Conservation (phyloP, 1,139 yeast genomes). For the Arxiozyma slooffiae region DNA sequence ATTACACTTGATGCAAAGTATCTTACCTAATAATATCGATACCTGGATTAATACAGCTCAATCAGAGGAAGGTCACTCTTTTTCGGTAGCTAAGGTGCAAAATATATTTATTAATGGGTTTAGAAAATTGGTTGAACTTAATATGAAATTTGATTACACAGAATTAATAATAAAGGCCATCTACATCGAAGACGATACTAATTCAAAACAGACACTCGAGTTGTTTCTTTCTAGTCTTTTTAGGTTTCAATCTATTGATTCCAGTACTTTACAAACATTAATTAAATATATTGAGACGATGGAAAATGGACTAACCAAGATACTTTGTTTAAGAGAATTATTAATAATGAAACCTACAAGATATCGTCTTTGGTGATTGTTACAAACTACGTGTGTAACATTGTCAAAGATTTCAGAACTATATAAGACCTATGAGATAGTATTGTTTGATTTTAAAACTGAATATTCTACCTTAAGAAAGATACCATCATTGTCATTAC, state of each 20-base stretch:
- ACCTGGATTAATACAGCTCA: constrained; percentile 68
- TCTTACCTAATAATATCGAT: constrained; percentile 40
- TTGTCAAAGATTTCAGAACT: constrained; percentile 31
- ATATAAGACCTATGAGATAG: constrained; percentile 40
- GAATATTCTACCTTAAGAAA: constrained; percentile 36
- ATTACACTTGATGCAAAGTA: constrained; percentile 52
- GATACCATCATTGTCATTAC: constrained; percentile 45
- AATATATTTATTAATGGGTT: constrained; percentile 47
- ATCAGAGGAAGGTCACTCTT: constrained; percentile 52
- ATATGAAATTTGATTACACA: constrained; percentile 36
- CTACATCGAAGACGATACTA: constrained; percentile 29
- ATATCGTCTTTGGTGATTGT: constrained; percentile 46
- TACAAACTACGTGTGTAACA: constrained; percentile 40
- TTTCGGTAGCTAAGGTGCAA: constrained; percentile 33
- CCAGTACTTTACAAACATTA: background rate
- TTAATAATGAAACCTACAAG: constrained; percentile 41
- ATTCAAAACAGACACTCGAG: constrained; percentile 18
- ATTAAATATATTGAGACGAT: constrained; percentile 1
- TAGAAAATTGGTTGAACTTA: constrained; percentile 40
- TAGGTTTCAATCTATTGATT: constrained; percentile 8
- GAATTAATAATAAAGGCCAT: constrained; percentile 46
- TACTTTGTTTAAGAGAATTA: constrained; percentile 10
- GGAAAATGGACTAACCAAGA: constrained; percentile 9
- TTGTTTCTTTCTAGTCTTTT: constrained; percentile 26
- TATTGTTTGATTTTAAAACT: constrained; percentile 32